Conservation (phyloP, 2,329 filamentous ascomycete species). For the Fusarium pilosicola region DNA sequence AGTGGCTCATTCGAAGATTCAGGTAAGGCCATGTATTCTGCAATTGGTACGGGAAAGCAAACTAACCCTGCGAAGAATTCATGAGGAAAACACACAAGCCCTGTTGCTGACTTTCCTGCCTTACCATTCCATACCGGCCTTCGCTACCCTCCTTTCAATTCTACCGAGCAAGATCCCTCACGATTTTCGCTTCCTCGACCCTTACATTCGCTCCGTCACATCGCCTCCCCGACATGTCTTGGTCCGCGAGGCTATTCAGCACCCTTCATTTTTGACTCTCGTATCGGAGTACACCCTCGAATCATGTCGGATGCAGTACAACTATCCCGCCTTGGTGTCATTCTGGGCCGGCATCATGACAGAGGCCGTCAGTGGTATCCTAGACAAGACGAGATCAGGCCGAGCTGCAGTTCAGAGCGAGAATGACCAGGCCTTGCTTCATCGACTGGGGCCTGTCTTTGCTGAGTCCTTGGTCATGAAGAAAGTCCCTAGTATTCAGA, state of each 20-base stretch:
- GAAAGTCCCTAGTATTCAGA: conserved; percentile 79
- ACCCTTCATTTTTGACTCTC: conserved; percentile 76
- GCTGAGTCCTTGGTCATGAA: conserved; percentile 81
- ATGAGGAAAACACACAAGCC: conserved; percentile 86
- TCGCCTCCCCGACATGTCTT: conserved; percentile 82
- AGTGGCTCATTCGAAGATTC: conserved; percentile 94
- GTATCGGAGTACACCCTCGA: conserved; percentile 84
- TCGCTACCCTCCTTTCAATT: conserved; percentile 87
- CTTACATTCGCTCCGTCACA: conserved; percentile 82
- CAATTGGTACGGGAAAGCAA: neutral
- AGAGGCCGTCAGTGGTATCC: conserved; percentile 83
- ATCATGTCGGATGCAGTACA: conserved; percentile 75
- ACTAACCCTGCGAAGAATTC: conserved; percentile 67
- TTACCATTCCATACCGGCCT: conserved; percentile 87
- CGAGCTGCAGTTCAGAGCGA: conserved; percentile 79
- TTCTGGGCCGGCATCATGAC: conserved; percentile 94
- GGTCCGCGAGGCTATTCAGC: conserved; percentile 84
- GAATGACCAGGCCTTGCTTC: conserved; percentile 82
- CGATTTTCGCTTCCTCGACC: conserved; percentile 84
- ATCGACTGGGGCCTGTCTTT: conserved; percentile 72
- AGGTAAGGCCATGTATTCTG: conserved; percentile 63
- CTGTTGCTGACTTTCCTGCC: conserved; percentile 89
- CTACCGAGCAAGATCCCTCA: conserved; percentile 78
- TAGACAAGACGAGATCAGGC: conserved; percentile 81
- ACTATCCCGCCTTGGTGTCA: conserved; percentile 80